Conservation (phyloP, 208 protist species). For the Naegleria gruberi region DNA sequence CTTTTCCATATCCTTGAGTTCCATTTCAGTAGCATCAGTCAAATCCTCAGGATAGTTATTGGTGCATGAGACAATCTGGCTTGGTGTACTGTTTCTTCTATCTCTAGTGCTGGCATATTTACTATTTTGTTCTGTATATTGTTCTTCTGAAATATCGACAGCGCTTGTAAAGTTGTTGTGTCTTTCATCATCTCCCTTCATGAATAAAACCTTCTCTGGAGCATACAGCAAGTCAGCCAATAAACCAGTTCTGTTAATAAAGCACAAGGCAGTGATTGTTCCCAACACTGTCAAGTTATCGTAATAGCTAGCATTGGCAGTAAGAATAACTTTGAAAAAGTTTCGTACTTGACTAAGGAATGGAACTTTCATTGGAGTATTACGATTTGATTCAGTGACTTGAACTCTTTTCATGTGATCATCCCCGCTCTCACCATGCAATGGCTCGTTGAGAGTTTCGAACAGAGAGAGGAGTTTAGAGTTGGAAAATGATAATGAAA, state of each 20-base stretch:
- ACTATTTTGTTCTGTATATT: neutral
- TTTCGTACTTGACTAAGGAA: neutral
- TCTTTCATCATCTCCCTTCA: neutral
- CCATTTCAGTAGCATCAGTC: neutral
- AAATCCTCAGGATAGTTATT: neutral
- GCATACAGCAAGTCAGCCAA: slow-evolving; percentile 4
- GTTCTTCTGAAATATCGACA: neutral
- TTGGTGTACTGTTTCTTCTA: neutral
- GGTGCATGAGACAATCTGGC: neutral
- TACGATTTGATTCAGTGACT: neutral
- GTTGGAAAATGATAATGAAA: neutral
- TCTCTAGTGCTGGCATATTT: neutral
- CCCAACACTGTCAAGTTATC: neutral
- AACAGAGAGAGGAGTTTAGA: neutral
- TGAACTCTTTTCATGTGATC: neutral
- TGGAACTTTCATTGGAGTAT: neutral
- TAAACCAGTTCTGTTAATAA: neutral
- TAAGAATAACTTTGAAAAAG: neutral
- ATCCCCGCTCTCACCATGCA: neutral
- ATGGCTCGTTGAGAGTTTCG: neutral
- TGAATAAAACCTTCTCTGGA: neutral
- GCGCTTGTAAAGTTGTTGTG: neutral
- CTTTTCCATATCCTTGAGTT: neutral
- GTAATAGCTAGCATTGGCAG: neutral
- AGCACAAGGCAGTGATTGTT: neutral